phyloP scores from a whole-genome alignment of 1,284 basidiomycete genomes.

The Cryptococcus jaspeensis region DNA sequence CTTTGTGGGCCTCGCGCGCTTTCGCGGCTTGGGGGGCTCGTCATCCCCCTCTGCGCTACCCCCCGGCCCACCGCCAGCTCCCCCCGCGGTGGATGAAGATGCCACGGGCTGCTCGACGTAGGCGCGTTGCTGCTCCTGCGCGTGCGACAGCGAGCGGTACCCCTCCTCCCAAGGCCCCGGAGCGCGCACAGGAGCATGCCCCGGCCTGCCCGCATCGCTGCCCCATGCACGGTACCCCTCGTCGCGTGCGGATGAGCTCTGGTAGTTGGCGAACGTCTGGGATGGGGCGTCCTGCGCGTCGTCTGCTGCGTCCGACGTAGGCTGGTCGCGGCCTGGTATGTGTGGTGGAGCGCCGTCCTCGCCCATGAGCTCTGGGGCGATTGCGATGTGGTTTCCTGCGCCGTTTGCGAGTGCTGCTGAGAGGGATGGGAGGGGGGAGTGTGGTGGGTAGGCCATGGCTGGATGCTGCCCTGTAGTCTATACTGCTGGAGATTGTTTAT shows the following conservation, averaged over 20 bases:
- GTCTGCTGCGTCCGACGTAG: conserved; percentile 2
- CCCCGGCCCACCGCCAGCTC: background rate
- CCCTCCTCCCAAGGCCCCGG: conserved; percentile 25
- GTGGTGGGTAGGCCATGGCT: conserved; percentile 13
- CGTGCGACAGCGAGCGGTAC: conserved; percentile 15
- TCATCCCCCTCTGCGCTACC: background rate
- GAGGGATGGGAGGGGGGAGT: conserved; percentile 11
- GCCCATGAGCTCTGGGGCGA: conserved; percentile 26
- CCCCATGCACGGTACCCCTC: conserved; percentile 8
- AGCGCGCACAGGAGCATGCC: background rate
- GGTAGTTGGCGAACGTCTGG: conserved; percentile 11
- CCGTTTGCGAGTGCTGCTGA: conserved; percentile 13
- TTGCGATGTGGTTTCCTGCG: conserved; percentile 11
- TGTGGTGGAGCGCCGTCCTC: conserved; percentile 15
- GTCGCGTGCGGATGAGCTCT: conserved; percentile 18
- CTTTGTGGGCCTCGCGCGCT: conserved; percentile 19
- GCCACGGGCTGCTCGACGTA: background rate
- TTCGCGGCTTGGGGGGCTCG: conserved; percentile 18
- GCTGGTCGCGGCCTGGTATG: conserved; percentile 8
- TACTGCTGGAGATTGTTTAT: background rate
- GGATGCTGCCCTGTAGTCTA: background rate
- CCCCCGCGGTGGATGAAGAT: background rate
- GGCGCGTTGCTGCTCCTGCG: background rate
- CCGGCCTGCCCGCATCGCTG: background rate
- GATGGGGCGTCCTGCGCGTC: background rate